Base-by-base conservation (phyloP, 2,329 filamentous ascomycete genomes). In the Aspergillus sp. region DNA sequence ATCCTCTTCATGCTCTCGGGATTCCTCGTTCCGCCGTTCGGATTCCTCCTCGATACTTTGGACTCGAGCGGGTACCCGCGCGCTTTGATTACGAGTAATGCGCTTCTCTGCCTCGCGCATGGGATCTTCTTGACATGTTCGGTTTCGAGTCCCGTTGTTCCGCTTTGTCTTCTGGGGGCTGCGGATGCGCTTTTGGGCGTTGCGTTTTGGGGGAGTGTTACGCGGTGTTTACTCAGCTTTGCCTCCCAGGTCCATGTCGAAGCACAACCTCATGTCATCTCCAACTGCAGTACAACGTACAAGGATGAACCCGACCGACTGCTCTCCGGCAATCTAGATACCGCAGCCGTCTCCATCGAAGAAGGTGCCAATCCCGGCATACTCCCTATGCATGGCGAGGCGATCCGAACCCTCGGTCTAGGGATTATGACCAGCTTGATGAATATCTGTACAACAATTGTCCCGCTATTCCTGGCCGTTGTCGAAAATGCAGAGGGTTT, bases 371-470 rank as follows among this genome's bases (percentile, higher is more conserved):
- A 11, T 3, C 19, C 5, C 19, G 41, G 15, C 15, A 22, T 13
- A 5, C 8, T 19, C 23, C 11, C 11, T 41, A 15, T 13, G 34
- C 30, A 1, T 13, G 34, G 22, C 22, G 54, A 56, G 17, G 47
- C 47, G 11, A 28, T 31, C 1, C 34, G 55, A 13, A 59, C 55
- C 23, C 46, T 62, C 11, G 60, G 60, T 9, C 9, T 54, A 13
- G 60, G 60, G 1, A 56, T 62, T n/a, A 51, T 62, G 47, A 23
- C 60, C 4, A 59, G 60, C 45, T n/a, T 62, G 15, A 47, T 62
- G 45, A 59, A 55, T 38, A 34, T 41, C 11, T 51, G 55, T 22
- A 50, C 55, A 8, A 50, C 43, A 9, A n/a, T 62, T 7, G 31
- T 62, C 9, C 59, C 59, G 13, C 8, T 53, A 13, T 23, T 38